Conservation (phyloP, 2,329 filamentous ascomycete genomes). For the Colletotrichum sp. region DNA sequence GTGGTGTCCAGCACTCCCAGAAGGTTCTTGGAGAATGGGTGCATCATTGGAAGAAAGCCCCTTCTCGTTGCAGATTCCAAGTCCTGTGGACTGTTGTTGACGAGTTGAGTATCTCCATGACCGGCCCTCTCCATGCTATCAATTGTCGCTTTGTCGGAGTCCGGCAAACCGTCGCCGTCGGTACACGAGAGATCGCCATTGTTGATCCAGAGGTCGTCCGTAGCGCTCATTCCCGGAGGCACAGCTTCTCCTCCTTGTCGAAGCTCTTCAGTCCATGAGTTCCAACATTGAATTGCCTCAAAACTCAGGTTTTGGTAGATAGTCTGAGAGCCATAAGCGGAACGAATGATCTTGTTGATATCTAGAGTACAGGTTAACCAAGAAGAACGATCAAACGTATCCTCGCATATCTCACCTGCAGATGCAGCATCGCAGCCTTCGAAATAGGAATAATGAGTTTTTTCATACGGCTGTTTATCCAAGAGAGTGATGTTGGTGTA, state of each 20-base stretch:
- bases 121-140: slow-evolving; percentile 38
- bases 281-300: slow-evolving; percentile 46
- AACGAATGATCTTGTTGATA: neutral
- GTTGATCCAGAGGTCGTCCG: slow-evolving; percentile 40
- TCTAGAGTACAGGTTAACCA: neutral
- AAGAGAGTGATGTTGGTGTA: slow-evolving; percentile 53
- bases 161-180: slow-evolving; percentile 24
- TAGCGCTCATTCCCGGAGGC: slow-evolving; percentile 38
- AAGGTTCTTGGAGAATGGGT: neutral
- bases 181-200: slow-evolving; percentile 38
- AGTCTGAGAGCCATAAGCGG: slow-evolving; percentile 33
- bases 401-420: slow-evolving; percentile 32
- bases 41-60: slow-evolving; percentile 14
- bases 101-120: slow-evolving; percentile 35
- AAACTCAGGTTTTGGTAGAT: slow-evolving; percentile 50
- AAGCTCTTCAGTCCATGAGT: slow-evolving; percentile 48
- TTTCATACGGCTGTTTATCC: slow-evolving; percentile 48
- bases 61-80: slow-evolving; percentile 28
- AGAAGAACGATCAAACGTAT: neutral
- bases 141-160: slow-evolving; percentile 40
- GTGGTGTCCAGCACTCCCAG: neutral
- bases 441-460: slow-evolving; percentile 42
- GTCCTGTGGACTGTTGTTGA: slow-evolving; percentile 32
- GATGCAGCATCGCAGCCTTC: slow-evolving; percentile 48
- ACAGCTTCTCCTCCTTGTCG: slow-evolving; percentile 26